Base-by-base conservation (phyloP, 805 yeast species). In the Suhomyces faveliae region DNA sequence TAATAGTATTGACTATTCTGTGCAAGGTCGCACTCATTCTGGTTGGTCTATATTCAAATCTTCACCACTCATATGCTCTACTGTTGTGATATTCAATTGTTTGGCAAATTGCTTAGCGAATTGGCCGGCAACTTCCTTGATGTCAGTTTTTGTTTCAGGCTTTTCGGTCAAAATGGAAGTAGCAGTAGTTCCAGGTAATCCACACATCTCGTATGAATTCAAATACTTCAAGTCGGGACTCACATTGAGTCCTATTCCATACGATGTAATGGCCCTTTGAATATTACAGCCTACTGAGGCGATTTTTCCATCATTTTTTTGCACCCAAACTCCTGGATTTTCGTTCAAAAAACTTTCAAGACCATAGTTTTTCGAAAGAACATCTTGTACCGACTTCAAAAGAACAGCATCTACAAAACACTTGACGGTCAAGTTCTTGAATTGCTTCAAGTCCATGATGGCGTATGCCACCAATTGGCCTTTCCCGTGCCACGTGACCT, bases 401-500 rank as follows among this genome's bases (percentile, higher is more conserved):
- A 89, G 68, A n/a, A 77, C 74, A 2, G 82, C 66, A 24, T 70
- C 75, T 2, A 89, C 87, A 57, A 79, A 83, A 62, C 89, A 85
- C 53, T 81, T 75, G 1, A 86, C 81, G 0, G 84, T 73, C 41
- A 87, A 67, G 43, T 76, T 67, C 27, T 68, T 57, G 56, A 87
- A 86, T 25, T 78, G 75, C 52, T 77, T 76, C 46, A 94, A 70
- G 63, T 94, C 71, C 45, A 73, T 46, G 1, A 94, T 76, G 9
- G 94, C 84, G 60, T 92, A 94, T 4, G 89, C 81, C 2, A 91
- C 96, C 33, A 89, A 62, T 66, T 94, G 99, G 0, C 99, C 99
- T 1, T 94, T 87, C 0, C 98, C 98, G 68, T 94, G 99, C 74
- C 88, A 94, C 0, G 99, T 94, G 1, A 94, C 81, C 62, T 94